Evolutionary conservation across 768 basidiomycete species (phyloP).

Genomic region (Tylopilus sp.): DNA sequence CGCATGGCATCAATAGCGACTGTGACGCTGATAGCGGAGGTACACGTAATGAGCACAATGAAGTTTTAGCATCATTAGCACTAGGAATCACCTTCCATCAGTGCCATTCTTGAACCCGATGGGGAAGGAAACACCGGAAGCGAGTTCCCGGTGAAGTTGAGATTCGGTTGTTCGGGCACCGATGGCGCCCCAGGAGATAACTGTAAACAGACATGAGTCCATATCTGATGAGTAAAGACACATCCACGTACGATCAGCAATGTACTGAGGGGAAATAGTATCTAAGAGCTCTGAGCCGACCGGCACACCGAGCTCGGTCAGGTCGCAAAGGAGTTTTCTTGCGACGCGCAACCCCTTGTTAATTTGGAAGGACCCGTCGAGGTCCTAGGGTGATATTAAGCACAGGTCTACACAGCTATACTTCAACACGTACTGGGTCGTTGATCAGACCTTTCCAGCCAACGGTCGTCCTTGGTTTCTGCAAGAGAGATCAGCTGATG

Average conservation of each 20-base stretch:
- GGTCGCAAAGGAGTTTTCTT: conserved; percentile 85
- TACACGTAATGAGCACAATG: background rate
- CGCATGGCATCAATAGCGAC: conserved; percentile 98
- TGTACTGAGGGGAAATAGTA: conserved; percentile 78
- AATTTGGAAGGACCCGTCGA: conserved; percentile 92
- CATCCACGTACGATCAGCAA: conserved; percentile 60
- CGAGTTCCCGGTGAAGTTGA: conserved; percentile 95
- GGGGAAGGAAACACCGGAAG: conserved; percentile 95
- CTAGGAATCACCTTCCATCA: conserved; percentile 64
- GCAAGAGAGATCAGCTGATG: conserved; percentile 13
- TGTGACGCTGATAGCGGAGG: conserved; percentile 46
- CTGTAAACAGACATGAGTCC: conserved; percentile 28
- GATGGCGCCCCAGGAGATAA: conserved; percentile 92
- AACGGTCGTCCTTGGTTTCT: conserved; percentile 97
- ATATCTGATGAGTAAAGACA: background rate
- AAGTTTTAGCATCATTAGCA: background rate
- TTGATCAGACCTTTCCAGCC: conserved; percentile 97
- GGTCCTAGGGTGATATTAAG: conserved; percentile 42
- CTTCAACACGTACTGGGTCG: conserved; percentile 55
- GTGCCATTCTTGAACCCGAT: conserved; percentile 99
- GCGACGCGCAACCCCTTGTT: conserved; percentile 94
- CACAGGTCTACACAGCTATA: background rate
- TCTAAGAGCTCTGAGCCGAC: conserved; percentile 95
- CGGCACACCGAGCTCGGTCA: conserved; percentile 86
- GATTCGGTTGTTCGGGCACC: conserved; percentile 97